Percentiles rank a stretch among this genome's conserved stretches.
Conservation (phyloP, 345 rosid species). For the Lagerstroemia speciosa region DNA sequence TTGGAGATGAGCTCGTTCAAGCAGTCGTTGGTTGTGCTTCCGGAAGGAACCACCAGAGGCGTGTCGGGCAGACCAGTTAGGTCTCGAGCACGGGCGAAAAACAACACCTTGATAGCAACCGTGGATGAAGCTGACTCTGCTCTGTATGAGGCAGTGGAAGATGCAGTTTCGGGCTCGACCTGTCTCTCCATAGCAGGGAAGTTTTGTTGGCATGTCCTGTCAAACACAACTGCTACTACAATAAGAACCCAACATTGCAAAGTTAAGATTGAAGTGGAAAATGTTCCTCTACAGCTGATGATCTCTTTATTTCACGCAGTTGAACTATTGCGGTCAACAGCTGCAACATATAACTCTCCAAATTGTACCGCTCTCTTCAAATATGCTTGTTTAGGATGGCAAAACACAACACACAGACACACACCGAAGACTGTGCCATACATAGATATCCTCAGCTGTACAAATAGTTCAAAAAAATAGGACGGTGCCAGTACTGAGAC, state of each 20-base stretch:
- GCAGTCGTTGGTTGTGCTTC: conserved; percentile 63
- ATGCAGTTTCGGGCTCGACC: neutral
- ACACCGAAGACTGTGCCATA: too few species aligned
- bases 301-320: neutral
- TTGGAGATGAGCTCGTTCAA: conserved; percentile 42
- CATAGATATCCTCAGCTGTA: too few species aligned
- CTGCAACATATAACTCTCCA: too few species aligned
- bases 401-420: too few species aligned
- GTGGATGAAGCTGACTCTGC: conserved; percentile 7
- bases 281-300: neutral
- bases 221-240: neutral
- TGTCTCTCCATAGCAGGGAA: neutral
- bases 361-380: too few species aligned
- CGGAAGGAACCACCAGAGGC: conserved; percentile 41
- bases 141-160: neutral
- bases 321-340: neutral
- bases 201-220: neutral
- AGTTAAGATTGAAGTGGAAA: neutral
- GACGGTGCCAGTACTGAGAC: too few species aligned
- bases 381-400: too few species aligned
- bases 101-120: conserved; percentile 55
- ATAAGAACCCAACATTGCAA: neutral
- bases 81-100: conserved; percentile 86
- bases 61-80: conserved; percentile 52
- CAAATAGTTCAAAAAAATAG: too few species aligned